phyloP scores from a whole-genome alignment of 345 rosid genomes.

The Ailanthus altissimus region DNA sequence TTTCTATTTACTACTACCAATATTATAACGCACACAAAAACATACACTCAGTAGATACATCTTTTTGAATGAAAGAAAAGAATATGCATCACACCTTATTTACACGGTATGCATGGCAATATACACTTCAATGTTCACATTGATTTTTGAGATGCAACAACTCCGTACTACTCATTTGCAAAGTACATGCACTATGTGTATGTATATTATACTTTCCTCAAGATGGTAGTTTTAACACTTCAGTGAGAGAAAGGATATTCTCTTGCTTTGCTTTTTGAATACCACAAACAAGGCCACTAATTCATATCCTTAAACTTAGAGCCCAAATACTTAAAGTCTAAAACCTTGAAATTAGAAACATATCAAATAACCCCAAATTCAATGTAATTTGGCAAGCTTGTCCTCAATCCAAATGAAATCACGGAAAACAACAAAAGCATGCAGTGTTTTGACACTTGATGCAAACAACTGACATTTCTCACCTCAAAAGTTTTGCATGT shows the following conservation, averaged over 20 bases:
- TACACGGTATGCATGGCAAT: neutral
- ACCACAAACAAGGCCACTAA: neutral
- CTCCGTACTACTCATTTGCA: neutral
- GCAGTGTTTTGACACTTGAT: neutral
- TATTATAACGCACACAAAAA: neutral
- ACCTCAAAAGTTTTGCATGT: slow-evolving; percentile 93
- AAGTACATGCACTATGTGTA: neutral
- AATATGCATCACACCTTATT: neutral
- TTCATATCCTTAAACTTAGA: neutral
- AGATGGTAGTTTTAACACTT: neutral
- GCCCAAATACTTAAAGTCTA: neutral
- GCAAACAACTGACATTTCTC: slow-evolving; percentile 18
- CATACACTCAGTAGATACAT: neutral
- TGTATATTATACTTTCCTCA: neutral
- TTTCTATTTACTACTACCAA: neutral
- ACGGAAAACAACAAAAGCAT: neutral
- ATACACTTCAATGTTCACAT: neutral
- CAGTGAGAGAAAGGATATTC: neutral
- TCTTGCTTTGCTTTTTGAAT: slow-evolving; percentile 5
- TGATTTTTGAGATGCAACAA: neutral
- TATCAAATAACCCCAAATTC: neutral
- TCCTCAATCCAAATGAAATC: neutral
- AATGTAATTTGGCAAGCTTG: neutral
- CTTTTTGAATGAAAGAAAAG: neutral
- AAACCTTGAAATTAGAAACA: neutral